phyloP scores from a whole-genome alignment of 495 filamentous ascomycete genomes.

The Friedmanniomyces endolithicus region DNA sequence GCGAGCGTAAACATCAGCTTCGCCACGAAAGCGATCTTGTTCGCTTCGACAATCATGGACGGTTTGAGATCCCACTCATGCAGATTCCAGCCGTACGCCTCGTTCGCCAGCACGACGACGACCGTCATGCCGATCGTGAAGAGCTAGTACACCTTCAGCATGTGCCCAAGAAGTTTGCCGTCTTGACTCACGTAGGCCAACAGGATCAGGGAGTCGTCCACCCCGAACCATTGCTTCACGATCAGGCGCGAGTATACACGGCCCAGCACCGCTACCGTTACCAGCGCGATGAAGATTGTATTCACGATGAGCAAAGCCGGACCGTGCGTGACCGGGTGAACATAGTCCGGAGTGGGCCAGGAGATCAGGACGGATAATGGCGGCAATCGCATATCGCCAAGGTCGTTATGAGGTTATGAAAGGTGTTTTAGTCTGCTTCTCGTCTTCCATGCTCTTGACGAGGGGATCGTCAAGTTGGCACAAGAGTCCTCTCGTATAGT shows the following conservation, averaged over 20 bases:
- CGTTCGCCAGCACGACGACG: constrained; percentile 25
- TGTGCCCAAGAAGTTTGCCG: not conserved
- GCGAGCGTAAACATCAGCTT: constrained; percentile 43
- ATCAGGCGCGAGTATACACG: constrained; percentile 24
- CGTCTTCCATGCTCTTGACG: not conserved
- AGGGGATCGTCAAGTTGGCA: not conserved
- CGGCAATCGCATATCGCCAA: constrained; percentile 21
- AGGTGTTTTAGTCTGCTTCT: not conserved
- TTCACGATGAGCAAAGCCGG: constrained; percentile 24
- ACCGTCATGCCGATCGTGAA: constrained; percentile 22
- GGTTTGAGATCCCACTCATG: constrained; percentile 26
- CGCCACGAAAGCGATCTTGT: constrained; percentile 40
- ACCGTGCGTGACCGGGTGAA: constrained; percentile 23
- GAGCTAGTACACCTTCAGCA: constrained; percentile 9
- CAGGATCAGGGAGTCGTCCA: constrained; percentile 23
- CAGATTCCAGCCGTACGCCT: constrained; percentile 40
- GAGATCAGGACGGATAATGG: constrained; percentile 19
- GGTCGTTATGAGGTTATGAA: not conserved
- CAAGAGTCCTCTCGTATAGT: not conserved
- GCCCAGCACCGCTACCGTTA: constrained; percentile 18
- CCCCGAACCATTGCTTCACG: constrained; percentile 25
- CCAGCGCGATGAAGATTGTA: constrained; percentile 23
- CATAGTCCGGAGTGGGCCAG: constrained; percentile 25
- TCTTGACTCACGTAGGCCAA: constrained; percentile 19
- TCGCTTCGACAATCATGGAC: constrained; percentile 11